phyloP scores from a whole-genome alignment of 2,329 filamentous ascomycete species.

The Lojkania enalia region DNA sequence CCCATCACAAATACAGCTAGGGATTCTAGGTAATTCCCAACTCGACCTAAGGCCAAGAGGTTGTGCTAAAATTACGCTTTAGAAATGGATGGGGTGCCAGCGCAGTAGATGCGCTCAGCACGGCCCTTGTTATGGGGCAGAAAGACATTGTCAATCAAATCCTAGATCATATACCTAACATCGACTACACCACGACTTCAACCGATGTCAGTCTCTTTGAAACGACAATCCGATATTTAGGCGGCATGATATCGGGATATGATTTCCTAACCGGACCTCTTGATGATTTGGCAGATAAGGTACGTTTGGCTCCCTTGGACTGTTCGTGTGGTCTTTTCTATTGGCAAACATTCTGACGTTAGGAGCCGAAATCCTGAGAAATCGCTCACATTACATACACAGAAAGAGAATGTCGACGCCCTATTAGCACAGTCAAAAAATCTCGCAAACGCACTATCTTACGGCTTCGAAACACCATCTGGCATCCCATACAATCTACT shows the following conservation, averaged over 20 bases:
- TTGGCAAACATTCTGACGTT: too few relatives aligned
- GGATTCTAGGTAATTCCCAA: slow-evolving; percentile 66
- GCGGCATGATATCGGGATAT: slow-evolving; percentile 75
- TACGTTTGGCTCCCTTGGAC: slow-evolving; percentile 13
- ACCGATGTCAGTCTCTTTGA: slow-evolving; percentile 76
- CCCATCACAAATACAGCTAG: slow-evolving; percentile 67
- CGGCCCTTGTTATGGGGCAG: slow-evolving; percentile 76
- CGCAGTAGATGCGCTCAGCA: slow-evolving; percentile 78
- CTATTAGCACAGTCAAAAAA: slow-evolving; percentile 69
- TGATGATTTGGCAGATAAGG: slow-evolving; percentile 53
- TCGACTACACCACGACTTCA: slow-evolving; percentile 68
- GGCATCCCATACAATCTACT: slow-evolving; percentile 75
- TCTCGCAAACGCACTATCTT: slow-evolving; percentile 73
- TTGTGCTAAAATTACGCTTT: slow-evolving; percentile 3
- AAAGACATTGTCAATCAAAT: slow-evolving; percentile 70
- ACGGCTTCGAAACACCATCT: slow-evolving; percentile 75
- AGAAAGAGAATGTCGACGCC: slow-evolving; percentile 53
- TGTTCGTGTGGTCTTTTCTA: not conserved
- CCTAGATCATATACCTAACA: slow-evolving; percentile 67
- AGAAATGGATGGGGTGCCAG: slow-evolving; percentile 87
- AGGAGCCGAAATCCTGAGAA: not conserved
- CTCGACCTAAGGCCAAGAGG: not conserved
- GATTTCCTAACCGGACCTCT: slow-evolving; percentile 73
- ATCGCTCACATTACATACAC: slow-evolving; percentile 2
- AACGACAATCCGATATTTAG: slow-evolving; percentile 87